These are phyloP conservation scores for Hymenochaete sp. DNA, from an alignment of 1,284 basidiomycete species.

Conservation along the genomic window DNA sequence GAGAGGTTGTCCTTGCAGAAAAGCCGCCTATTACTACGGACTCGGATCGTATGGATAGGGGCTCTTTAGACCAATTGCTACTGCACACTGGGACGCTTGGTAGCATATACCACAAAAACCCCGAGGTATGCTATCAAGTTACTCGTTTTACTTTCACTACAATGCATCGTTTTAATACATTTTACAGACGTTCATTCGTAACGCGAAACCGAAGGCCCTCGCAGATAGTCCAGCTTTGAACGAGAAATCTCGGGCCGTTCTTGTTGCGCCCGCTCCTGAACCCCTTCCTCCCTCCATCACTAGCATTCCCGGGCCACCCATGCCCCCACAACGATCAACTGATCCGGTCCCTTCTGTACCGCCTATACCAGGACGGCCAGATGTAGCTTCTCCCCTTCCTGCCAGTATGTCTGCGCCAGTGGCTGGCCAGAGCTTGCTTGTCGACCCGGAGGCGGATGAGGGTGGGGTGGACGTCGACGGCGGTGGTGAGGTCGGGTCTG, in stretches of 20 bases:
- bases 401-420: background rate
- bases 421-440: constrained; percentile 12
- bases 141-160: constrained; percentile 5
- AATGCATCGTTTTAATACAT: background rate
- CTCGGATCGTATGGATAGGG: constrained; percentile 94
- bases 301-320: constrained; percentile 57
- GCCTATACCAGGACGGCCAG: constrained; percentile 19
- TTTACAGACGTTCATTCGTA: constrained; percentile 77
- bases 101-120: constrained; percentile 85
- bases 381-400: background rate
- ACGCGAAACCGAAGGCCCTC: constrained; percentile 64
- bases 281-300: constrained; percentile 41
- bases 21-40: constrained; percentile 98
- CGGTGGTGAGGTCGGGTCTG: constrained; percentile 23
- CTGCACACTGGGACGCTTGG: constrained; percentile 77
- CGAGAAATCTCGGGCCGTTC: constrained; percentile 56
- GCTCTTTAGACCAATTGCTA: constrained; percentile 83
- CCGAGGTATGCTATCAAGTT: constrained; percentile 52
- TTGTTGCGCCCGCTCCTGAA: constrained; percentile 51
- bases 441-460: constrained; percentile 18
- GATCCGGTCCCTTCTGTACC: constrained; percentile 21
- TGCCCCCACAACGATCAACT: constrained; percentile 23
- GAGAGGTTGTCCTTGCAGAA: constrained; percentile 87
- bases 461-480: constrained; percentile 18
- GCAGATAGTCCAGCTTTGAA: constrained; percentile 74